Evolutionary conservation across 2,329 filamentous ascomycete species (phyloP).

Genomic region (Ascochyta rabiei): DNA sequence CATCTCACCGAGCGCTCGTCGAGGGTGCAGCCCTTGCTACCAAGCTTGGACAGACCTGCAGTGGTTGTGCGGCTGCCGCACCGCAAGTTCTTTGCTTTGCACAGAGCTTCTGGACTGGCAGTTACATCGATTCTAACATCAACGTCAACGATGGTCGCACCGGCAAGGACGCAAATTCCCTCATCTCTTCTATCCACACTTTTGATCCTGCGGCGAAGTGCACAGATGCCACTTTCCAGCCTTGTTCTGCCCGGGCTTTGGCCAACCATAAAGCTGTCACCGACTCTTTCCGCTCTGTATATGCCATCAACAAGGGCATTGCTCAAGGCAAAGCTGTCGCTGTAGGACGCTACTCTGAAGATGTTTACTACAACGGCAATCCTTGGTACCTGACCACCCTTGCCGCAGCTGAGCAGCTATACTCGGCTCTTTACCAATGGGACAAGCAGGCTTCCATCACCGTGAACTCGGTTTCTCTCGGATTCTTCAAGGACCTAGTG

Average conservation of each 20-base stretch:
- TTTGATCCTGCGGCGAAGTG: constrained; percentile 73
- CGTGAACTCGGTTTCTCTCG: constrained; percentile 67
- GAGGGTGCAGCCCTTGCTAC: constrained; percentile 71
- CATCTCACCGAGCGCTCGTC: constrained; percentile 68
- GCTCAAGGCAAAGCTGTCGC: constrained; percentile 62
- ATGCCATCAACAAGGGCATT: constrained; percentile 71
- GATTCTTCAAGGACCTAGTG: constrained; percentile 73
- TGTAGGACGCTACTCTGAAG: constrained; percentile 55
- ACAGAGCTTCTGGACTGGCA: constrained; percentile 74
- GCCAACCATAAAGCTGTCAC: constrained; percentile 78
- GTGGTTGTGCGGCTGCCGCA: constrained; percentile 67
- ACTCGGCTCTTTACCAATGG: constrained; percentile 77
- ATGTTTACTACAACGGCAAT: constrained; percentile 77
- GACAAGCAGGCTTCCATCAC: constrained; percentile 66
- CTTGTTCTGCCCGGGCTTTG: constrained; percentile 66
- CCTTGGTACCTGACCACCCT: constrained; percentile 80
- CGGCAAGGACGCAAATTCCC: constrained; percentile 74
- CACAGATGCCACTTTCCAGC: constrained; percentile 76
- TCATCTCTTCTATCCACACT: constrained; percentile 61
- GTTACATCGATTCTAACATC: constrained; percentile 72
- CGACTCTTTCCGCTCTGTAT: constrained; percentile 75
- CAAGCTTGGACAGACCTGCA: constrained; percentile 66
- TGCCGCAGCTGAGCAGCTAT: constrained; percentile 80
- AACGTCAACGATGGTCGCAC: constrained; percentile 63
- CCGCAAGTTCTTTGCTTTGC: constrained; percentile 75